Evolutionary conservation across 75 land plant genomes (phyloP).

Genomic region (Sequoia sempervirens): DNA sequence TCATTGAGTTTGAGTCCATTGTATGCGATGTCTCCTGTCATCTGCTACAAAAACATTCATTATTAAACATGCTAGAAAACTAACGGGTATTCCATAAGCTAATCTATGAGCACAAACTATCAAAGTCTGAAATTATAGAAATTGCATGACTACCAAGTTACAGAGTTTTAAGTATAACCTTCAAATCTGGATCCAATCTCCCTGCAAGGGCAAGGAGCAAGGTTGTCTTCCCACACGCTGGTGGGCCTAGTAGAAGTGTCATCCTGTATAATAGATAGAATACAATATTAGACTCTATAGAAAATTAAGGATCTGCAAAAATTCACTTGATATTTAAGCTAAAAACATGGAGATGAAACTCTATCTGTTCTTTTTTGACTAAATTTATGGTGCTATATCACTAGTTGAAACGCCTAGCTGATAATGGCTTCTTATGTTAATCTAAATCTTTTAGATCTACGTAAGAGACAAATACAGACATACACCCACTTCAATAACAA

Average conservation of each 20-base stretch:
- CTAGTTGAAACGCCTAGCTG: not conserved
- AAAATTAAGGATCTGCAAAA: not conserved
- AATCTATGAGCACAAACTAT: not conserved
- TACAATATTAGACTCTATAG: not conserved
- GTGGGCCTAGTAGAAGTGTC: slow-evolving; percentile 24
- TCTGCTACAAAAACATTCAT: slow-evolving; percentile 12
- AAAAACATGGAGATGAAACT: not conserved
- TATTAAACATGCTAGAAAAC: not conserved
- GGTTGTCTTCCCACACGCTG: slow-evolving; percentile 21
- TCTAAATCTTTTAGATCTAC: not conserved
- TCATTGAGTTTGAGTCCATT: slow-evolving; percentile 47
- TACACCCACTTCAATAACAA: not conserved
- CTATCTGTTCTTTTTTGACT: not conserved
- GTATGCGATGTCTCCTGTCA: slow-evolving; percentile 45
- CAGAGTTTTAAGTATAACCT: not conserved
- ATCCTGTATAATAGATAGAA: slow-evolving; percentile 7
- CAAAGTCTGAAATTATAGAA: not conserved
- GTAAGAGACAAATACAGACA: not conserved
- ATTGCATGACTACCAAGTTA: not conserved
- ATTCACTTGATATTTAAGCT: not conserved
- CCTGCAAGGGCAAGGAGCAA: slow-evolving; percentile 22
- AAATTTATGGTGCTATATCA: not conserved
- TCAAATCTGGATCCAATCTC: slow-evolving; percentile 11
- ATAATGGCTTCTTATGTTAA: not conserved
- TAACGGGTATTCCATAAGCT: not conserved